A percentile compares a stretch with the other conserved stretches of the same genome.
phyloP scores from a whole-genome alignment of 2,329 filamentous ascomycete species.

The Fusarium globosum region DNA sequence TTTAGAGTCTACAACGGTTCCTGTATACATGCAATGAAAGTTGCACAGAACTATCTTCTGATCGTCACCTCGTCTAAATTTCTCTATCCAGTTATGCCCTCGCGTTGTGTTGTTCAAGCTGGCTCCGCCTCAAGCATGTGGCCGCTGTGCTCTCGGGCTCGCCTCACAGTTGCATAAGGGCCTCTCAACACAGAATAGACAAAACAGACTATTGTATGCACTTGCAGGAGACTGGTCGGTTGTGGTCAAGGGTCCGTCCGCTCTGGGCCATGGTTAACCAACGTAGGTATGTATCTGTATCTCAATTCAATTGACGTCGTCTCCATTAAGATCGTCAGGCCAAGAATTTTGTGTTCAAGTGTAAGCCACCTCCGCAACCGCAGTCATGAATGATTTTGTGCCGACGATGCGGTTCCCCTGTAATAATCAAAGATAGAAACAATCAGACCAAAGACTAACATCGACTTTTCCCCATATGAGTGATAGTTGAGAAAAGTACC shows the following conservation, averaged over 20 bases:
- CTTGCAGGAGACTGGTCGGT: not conserved
- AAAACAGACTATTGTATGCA: not conserved
- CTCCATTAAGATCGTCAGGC: constrained; percentile 7
- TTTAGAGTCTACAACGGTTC: not conserved
- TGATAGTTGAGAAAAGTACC: not conserved
- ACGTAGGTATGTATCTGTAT: not conserved
- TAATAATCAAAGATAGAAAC: not conserved
- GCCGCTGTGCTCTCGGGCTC: not conserved
- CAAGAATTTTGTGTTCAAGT: not conserved
- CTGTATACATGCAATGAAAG: not conserved
- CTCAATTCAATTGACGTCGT: not conserved
- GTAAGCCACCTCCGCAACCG: constrained; percentile 5
- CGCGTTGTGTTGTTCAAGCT: not conserved
- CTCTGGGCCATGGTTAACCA: not conserved
- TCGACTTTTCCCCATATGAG: not conserved
- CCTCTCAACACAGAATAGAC: not conserved
- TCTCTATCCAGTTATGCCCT: not conserved
- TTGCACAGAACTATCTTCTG: not conserved
- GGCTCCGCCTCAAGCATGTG: not conserved
- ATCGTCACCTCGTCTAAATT: not conserved
- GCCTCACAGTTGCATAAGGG: not conserved
- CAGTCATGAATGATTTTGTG: not conserved
- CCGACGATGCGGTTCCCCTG: not conserved
- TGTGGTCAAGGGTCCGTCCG: not conserved
- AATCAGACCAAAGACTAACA: not conserved